Evolutionary conservation across 306 rosid species (phyloP), one percentile per base, ranked within the genome.

Genomic region (Luffa acutangula): DNA sequence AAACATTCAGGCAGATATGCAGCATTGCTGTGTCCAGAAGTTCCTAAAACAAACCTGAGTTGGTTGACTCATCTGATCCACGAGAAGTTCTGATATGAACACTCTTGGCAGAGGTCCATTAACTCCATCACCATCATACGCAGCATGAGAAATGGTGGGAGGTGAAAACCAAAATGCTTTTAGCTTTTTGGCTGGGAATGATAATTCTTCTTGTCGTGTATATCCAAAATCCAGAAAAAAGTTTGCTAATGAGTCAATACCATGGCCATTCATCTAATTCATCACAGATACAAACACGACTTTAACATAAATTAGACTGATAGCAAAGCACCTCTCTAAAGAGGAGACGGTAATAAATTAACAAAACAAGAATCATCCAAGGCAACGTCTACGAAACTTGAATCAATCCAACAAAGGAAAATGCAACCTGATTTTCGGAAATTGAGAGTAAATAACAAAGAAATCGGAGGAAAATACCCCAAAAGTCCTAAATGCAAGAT

Each of bases 121-220:
- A 66, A 85, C 79, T 20, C 98, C 86, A 80, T 84, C 82, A 62
- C 91, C 94, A 71, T 56, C 80, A 18, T 81, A 71, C 17, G 62
- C 34, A 66, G 71, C 43, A 71, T 25, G 67, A 21, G 87, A 76
- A 81, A 83, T 63, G 51, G 80, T 72, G 43, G 99, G 99, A 72
- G 97, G 99, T 78, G 99, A 87, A 84, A 95, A 95, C 99, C 97
- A 91, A 75, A 93, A 58, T 13, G 99, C 99, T 86, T 87, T 91
- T 84, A 95, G 81, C 80, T 95, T 95, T 79, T 95, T 93, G 12
- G 83, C 94, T 0, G 99, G 96, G 73, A 95, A 95, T 81, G 90
- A 82, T 82, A 95, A 82, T 75, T 93, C 97, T 46, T 90, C 96
- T 82, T 75, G 79, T 17, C 73, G 87, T 1, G 88, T 90, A 78